These are phyloP conservation scores for Penicillium dipodomyicola DNA, from an alignment of 495 filamentous ascomycete genomes.

Conservation along the genomic window DNA sequence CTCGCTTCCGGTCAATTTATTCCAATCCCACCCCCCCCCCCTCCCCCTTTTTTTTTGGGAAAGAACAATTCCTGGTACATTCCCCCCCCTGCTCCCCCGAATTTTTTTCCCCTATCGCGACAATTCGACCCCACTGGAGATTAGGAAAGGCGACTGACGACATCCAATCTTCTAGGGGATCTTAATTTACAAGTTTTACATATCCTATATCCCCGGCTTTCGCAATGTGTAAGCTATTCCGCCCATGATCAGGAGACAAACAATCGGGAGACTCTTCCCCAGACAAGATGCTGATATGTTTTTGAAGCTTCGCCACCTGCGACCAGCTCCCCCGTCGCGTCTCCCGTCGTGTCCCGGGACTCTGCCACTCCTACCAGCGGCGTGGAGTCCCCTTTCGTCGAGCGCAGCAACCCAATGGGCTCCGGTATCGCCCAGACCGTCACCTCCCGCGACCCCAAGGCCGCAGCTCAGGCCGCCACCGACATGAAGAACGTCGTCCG, in stretches of 20 bases:
- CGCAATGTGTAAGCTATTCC: conserved; percentile 45
- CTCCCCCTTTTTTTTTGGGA: conserved; percentile 5
- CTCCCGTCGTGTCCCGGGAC: conserved; percentile 34
- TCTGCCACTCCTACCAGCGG: conserved; percentile 50
- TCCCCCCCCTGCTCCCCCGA: conserved; percentile 14
- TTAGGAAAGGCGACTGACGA: conserved; percentile 14
- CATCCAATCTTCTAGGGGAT: conserved; percentile 30
- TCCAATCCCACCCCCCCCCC: too few relatives aligned
- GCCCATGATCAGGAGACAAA: conserved; percentile 16
- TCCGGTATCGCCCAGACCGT: conserved; percentile 63
- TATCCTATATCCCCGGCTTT: conserved; percentile 20
- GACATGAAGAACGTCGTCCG: conserved; percentile 98
- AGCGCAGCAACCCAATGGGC: conserved; percentile 62
- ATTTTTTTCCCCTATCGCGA: conserved; percentile 12
- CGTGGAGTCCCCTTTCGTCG: conserved; percentile 55
- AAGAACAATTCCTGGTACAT: conserved; percentile 20
- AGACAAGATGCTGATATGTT: conserved; percentile 30
- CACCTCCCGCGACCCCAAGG: conserved; percentile 81
- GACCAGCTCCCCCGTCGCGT: conserved; percentile 40
- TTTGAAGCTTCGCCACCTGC: conserved; percentile 41
- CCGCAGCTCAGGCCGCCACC: conserved; percentile 67
- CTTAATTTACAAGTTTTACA: conserved; percentile 15
- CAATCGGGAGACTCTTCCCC: conserved; percentile 8
- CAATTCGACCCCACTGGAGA: conserved; percentile 11
- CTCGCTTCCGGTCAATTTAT: conserved; percentile 5